Base-by-base conservation (phyloP, 1,284 basidiomycete species). In the Schizopora paradoxa region DNA sequence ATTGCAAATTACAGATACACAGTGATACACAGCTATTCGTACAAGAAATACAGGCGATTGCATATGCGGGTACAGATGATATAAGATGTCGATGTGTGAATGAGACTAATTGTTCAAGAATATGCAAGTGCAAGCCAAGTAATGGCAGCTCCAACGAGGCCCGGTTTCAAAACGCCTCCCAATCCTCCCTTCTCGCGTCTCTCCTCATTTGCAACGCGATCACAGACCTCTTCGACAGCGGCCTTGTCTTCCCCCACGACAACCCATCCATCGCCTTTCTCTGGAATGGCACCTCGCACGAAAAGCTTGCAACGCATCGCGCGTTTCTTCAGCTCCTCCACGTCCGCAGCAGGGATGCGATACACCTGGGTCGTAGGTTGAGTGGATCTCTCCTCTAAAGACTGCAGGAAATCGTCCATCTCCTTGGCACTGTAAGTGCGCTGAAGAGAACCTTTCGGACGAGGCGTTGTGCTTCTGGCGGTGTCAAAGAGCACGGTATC, bases 51-150 rank as follows among this genome's bases (percentile, higher is more conserved):
- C n/a, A n/a, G n/a, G n/a, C n/a, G n/a, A n/a, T n/a, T n/a, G n/a
- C n/a, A n/a, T n/a, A n/a, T n/a, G n/a, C n/a, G n/a, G n/a, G n/a
- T n/a, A n/a, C n/a, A n/a, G n/a, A n/a, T n/a, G n/a, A n/a, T n/a
- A n/a, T n/a, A n/a, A n/a, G n/a, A n/a, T n/a, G n/a, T n/a, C n/a
- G n/a, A n/a, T n/a, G n/a, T n/a, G n/a, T n/a, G n/a, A n/a, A n/a
- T n/a, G n/a, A n/a, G n/a, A n/a, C n/a, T n/a, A n/a, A n/a, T n/a
- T n/a, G n/a, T 1, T 51, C 49, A 51, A 11, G 41, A 45, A 41
- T 35, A 51, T n/a, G 49, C 49, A 3, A 51, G 32, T 19, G 36
- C 43, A 4, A 31, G 34, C 49, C 49, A 47, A n/a, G 45, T 31
- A 18, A 32, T 27, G 29, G 42, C 35, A 16, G 36, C 26, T 3